A percentile compares a stretch with the other conserved stretches of the same genome.
These are phyloP conservation scores for Lasiodiplodia citricola DNA, from an alignment of 2,329 filamentous ascomycete genomes.

Conservation along the genomic window DNA sequence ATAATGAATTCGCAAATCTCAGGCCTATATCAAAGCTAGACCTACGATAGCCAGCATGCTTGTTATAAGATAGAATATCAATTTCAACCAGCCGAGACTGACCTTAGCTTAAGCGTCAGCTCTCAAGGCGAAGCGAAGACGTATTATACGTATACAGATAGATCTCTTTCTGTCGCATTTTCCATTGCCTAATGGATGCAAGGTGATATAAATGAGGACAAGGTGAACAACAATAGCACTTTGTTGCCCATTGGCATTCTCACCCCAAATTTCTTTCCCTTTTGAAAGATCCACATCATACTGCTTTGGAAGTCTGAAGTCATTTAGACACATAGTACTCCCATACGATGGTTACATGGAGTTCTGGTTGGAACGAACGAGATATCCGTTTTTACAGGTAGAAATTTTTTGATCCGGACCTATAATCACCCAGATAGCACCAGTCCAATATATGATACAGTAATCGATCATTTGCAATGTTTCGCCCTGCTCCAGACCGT, in stretches of 20 bases:
- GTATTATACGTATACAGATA: too few relatives aligned
- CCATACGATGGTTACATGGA: not conserved
- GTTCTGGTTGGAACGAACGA: not conserved
- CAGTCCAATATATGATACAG: conserved; percentile 4
- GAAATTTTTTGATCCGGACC: conserved; percentile 1
- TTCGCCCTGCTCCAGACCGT: not conserved
- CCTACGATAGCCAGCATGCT: too few relatives aligned
- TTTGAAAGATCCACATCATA: not conserved
- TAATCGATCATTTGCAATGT: not conserved
- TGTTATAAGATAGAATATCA: too few relatives aligned
- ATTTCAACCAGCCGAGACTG: not conserved
- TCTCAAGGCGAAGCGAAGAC: not conserved
- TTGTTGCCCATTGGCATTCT: not conserved
- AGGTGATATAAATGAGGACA: not conserved
- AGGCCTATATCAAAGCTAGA: too few relatives aligned
- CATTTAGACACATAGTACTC: not conserved
- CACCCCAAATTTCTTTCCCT: too few relatives aligned
- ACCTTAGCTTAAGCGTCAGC: not conserved
- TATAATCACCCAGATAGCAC: not conserved
- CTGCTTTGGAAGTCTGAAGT: not conserved
- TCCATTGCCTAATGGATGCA: not conserved
- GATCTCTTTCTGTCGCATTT: not conserved
- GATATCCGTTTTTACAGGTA: not conserved
- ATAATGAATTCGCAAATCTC: too few relatives aligned
- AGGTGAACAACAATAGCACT: not conserved